Evolutionary conservation across 805 yeast species (phyloP).

Genomic region (Lachancea kluyveri): DNA sequence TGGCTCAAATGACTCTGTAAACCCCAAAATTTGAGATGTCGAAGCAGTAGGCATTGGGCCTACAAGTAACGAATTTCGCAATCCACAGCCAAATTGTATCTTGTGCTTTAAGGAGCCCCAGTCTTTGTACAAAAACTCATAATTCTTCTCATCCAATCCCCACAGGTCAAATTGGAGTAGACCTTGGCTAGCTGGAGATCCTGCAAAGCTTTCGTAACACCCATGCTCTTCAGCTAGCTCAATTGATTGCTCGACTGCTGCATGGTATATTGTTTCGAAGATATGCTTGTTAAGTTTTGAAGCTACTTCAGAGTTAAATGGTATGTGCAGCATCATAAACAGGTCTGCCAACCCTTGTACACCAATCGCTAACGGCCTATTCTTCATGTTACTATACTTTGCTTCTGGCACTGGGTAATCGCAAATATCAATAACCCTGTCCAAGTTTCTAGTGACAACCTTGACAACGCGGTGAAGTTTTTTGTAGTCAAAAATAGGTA

Average conservation of each 20-base stretch:
- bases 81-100: constrained; percentile 52
- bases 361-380: constrained; percentile 90
- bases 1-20: constrained; percentile 94
- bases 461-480: constrained; percentile 70
- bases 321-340: constrained; percentile 68
- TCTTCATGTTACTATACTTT: constrained; percentile 59
- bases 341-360: constrained; percentile 95
- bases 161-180: constrained; percentile 80
- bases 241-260: constrained; percentile 76
- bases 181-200: constrained; percentile 89
- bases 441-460: constrained; percentile 69
- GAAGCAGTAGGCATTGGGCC: constrained; percentile 99
- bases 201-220: constrained; percentile 61
- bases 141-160: constrained; percentile 39
- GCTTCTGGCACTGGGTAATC: constrained; percentile 79
- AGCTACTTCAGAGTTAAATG: constrained; percentile 87
- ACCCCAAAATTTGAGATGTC: constrained; percentile 91
- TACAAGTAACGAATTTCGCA: constrained; percentile 80
- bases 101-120: constrained; percentile 69
- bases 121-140: constrained; percentile 57
- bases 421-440: constrained; percentile 76
- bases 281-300: constrained; percentile 69
- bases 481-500: constrained; percentile 64
- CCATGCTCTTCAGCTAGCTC: constrained; percentile 71
- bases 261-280: constrained; percentile 94